Evolutionary conservation across 2,329 filamentous ascomycete species (phyloP).

Genomic region (Cladosporium sp.): DNA sequence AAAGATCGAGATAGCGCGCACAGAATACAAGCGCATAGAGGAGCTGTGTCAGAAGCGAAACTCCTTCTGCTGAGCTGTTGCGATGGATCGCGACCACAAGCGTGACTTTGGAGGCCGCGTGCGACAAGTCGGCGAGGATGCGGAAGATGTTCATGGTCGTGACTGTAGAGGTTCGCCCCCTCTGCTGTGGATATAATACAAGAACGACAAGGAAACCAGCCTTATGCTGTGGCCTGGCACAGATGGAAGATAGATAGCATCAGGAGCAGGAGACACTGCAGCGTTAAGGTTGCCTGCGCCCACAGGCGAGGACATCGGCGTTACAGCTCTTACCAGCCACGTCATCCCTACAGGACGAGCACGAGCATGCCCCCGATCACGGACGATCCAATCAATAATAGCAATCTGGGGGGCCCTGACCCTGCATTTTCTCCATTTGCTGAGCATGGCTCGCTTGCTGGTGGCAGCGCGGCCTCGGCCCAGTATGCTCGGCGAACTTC

Average conservation of each 20-base stretch:
- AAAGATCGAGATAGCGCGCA: constrained; percentile 80
- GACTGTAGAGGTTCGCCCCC: not conserved
- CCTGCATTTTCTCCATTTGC: not conserved
- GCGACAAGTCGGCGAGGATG: constrained; percentile 78
- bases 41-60: constrained; percentile 87
- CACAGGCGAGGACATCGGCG: not conserved
- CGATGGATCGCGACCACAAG: constrained; percentile 87
- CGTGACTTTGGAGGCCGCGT: constrained; percentile 84
- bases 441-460: not conserved
- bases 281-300: not conserved
- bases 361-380: constrained; percentile 1
- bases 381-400: not conserved
- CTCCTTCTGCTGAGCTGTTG: constrained; percentile 83
- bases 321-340: constrained; percentile 7
- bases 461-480: not conserved
- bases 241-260: not conserved
- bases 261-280: not conserved
- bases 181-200: constrained; percentile 3
- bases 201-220: not conserved
- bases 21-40: constrained; percentile 86
- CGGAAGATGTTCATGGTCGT: constrained; percentile 55
- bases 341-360: not conserved
- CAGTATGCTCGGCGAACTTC: not conserved
- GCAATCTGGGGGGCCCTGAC: not conserved
- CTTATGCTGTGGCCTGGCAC: constrained; percentile 2